These are phyloP conservation scores for Aspergillus fumigatiaffinis DNA, from an alignment of 2,329 filamentous ascomycete genomes.

Conservation along the genomic window DNA sequence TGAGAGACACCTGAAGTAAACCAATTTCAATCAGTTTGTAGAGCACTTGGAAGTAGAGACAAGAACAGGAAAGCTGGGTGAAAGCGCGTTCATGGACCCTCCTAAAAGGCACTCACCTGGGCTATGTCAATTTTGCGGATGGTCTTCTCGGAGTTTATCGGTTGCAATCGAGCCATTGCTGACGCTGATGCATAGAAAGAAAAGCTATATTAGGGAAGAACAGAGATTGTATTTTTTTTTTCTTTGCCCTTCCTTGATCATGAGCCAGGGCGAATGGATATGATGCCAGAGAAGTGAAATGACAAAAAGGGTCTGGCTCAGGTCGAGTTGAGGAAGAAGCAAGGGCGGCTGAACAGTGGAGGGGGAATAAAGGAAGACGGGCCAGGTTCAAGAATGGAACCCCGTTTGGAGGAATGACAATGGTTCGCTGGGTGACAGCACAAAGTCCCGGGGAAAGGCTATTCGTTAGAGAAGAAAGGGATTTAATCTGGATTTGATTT, in stretches of 20 bases:
- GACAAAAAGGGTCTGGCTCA: background rate
- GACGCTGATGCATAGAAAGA: conserved; percentile 10
- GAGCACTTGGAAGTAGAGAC: background rate
- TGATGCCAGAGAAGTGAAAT: conserved; percentile 1
- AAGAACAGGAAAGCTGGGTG: background rate
- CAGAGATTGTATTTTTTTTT: background rate
- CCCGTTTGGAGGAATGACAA: conserved; percentile 12
- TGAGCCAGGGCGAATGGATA: background rate
- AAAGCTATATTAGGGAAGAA: conserved; percentile 1
- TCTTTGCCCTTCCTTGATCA: background rate
- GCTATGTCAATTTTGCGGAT: conserved; percentile 41
- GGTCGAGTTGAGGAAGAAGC: background rate
- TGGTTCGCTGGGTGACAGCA: background rate
- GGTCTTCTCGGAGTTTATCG: conserved; percentile 34
- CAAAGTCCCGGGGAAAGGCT: background rate
- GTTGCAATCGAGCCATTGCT: conserved; percentile 30
- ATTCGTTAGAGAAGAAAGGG: conserved; percentile 1
- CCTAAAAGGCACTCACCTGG: conserved; percentile 28
- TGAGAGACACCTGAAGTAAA: conserved; percentile 73
- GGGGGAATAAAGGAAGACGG: conserved; percentile 11
- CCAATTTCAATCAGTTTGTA: background rate
- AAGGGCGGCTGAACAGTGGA: conserved; percentile 11
- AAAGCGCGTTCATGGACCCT: background rate
- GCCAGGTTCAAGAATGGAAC: conserved; percentile 1
- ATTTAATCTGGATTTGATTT: background rate